Evolutionary conservation across 1,139 yeast species (phyloP).

Genomic region (Starmera stellimalicola): DNA sequence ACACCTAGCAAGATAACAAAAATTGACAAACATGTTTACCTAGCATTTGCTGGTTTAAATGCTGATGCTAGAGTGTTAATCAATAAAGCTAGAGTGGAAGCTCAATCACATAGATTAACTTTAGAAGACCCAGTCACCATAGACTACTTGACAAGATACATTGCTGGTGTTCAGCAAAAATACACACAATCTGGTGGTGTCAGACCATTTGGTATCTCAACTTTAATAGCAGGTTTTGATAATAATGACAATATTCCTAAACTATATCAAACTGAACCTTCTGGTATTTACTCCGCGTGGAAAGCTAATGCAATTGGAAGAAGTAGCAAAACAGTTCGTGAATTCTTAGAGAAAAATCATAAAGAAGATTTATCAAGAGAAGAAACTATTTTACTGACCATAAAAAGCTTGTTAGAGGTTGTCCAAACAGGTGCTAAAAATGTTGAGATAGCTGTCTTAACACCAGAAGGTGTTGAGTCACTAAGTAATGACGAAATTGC

Average conservation of each 20-base stretch:
- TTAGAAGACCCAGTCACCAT: constrained; percentile 90
- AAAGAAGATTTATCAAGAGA: constrained; percentile 63
- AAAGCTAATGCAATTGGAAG: constrained; percentile 97
- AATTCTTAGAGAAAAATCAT: constrained; percentile 87
- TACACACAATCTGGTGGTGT: constrained; percentile 99
- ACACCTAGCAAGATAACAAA: constrained; percentile 92
- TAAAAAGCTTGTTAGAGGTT: constrained; percentile 84
- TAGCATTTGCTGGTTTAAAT: constrained; percentile 95
- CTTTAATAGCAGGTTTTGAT: constrained; percentile 93
- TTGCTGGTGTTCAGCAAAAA: constrained; percentile 95
- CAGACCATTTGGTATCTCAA: constrained; percentile 90
- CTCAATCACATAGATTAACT: constrained; percentile 90
- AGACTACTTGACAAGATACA: constrained; percentile 86
- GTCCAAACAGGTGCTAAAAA: constrained; percentile 97
- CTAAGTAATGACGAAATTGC: constrained; percentile 69
- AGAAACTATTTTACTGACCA: constrained; percentile 71
- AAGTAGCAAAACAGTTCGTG: constrained; percentile 90
- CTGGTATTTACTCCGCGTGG: constrained; percentile 99
- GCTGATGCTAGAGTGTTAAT: constrained; percentile 95
- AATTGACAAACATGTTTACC: constrained; percentile 80
- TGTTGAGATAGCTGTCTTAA: constrained; percentile 85
- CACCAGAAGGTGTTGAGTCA: constrained; percentile 41
- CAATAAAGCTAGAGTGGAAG: constrained; percentile 93
- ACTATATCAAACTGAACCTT: constrained; percentile 92
- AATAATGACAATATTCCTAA: constrained; percentile 72